Conservation (phyloP, 2,329 filamentous ascomycete species). For the Cercospora zeae-maydis region DNA sequence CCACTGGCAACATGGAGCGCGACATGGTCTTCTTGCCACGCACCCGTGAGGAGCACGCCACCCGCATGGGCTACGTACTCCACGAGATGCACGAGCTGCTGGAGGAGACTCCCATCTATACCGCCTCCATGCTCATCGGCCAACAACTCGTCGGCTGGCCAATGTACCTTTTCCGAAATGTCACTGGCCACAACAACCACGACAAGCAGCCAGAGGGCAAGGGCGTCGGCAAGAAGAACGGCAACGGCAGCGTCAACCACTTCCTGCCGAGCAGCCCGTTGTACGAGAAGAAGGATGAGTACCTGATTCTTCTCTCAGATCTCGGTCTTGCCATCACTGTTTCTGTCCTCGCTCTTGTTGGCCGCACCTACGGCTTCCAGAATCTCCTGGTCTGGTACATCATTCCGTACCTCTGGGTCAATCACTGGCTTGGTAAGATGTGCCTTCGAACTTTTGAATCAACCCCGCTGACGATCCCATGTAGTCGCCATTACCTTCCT, state of each 20-base stretch:
- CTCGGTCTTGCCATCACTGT: conserved; percentile 64
- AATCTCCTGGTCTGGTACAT: conserved; percentile 96
- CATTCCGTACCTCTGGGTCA: conserved; percentile 92
- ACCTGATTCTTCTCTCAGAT: conserved; percentile 82
- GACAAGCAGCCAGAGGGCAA: conserved; percentile 88
- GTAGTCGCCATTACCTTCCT: conserved; percentile 93
- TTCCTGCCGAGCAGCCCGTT: conserved; percentile 84
- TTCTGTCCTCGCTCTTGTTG: conserved; percentile 63
- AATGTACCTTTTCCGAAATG: conserved; percentile 84
- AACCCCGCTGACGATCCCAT: conserved; percentile 5
- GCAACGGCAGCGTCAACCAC: conserved; percentile 84
- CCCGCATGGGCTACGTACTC: conserved; percentile 65
- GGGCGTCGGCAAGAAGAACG: conserved; percentile 88
- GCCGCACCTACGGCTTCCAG: conserved; percentile 72
- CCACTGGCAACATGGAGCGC: conserved; percentile 91
- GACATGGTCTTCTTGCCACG: conserved; percentile 99
- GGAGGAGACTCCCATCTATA: conserved; percentile 90
- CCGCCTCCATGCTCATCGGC: conserved; percentile 65
- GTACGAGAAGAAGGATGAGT: conserved; percentile 86
- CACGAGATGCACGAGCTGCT: conserved; percentile 85
- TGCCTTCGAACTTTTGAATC: neutral
- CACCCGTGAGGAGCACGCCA: conserved; percentile 77
- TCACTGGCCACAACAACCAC: conserved; percentile 95
- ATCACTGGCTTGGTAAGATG: conserved; percentile 93
- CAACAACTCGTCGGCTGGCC: conserved; percentile 95